Conservation (phyloP, 768 basidiomycete species). For the Mycena epipterygia region DNA sequence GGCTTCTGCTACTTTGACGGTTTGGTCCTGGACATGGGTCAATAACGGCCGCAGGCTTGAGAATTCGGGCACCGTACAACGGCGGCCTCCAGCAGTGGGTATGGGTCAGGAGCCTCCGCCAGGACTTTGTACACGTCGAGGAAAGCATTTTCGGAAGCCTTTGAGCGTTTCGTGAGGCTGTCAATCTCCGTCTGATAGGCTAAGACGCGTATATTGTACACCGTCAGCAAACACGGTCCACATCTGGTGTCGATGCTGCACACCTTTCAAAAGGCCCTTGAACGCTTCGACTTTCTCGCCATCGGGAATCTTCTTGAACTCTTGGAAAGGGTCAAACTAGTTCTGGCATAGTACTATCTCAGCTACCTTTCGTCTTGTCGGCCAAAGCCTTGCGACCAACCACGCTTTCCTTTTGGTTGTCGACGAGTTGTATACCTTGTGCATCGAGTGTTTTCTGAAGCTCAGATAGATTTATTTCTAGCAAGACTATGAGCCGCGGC, state of each 20-base stretch:
- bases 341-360: neutral
- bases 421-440: conserved; percentile 95
- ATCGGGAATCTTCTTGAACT: conserved; percentile 96
- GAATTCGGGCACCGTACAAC: conserved; percentile 66
- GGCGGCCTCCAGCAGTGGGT: conserved; percentile 94
- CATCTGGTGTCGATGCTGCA: conserved; percentile 28
- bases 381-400: conserved; percentile 94
- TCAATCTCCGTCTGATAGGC: conserved; percentile 99
- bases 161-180: conserved; percentile 92
- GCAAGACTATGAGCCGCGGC: neutral
- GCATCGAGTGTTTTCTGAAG: conserved; percentile 93
- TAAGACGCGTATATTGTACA: conserved; percentile 44
- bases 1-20: conserved; percentile 90
- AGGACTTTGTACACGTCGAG: conserved; percentile 97
- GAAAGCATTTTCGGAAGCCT: conserved; percentile 94
- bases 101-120: conserved; percentile 97
- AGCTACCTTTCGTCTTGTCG: conserved; percentile 92
- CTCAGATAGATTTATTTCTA: conserved; percentile 90
- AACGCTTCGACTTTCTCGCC: conserved; percentile 88
- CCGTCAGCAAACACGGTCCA: neutral
- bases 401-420: conserved; percentile 98
- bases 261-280: conserved; percentile 92
- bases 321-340: conserved; percentile 55
- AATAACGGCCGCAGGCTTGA: neutral
- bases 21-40: conserved; percentile 78